phyloP scores from a whole-genome alignment of 2,329 filamentous ascomycete genomes.

The Catunica adiposa region DNA sequence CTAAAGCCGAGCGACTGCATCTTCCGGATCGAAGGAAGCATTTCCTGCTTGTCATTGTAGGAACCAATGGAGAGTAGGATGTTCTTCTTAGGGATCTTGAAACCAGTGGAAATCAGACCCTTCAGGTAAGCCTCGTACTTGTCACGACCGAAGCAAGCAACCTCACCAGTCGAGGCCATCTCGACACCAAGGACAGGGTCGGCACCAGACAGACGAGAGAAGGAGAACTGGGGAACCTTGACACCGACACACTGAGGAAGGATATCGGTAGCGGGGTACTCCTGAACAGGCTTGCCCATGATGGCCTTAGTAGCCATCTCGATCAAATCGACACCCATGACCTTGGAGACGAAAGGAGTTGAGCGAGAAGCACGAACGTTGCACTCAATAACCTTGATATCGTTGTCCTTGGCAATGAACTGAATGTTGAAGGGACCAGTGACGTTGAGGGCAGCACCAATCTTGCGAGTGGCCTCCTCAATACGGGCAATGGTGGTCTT shows the following conservation, averaged over 20 bases:
- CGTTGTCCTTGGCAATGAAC: constrained; percentile 98
- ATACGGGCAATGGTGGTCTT: constrained; percentile 78
- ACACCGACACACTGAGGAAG: constrained; percentile 77
- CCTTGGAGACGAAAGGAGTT: constrained; percentile 96
- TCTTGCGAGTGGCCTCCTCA: constrained; percentile 88
- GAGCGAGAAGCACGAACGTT: constrained; percentile 93
- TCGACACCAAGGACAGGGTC: constrained; percentile 95
- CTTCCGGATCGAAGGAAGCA: constrained; percentile 83
- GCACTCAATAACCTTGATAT: constrained; percentile 99
- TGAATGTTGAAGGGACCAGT: constrained; percentile 98
- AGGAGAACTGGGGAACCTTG: constrained; percentile 98
- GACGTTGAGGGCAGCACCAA: constrained; percentile 82
- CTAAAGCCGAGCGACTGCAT: constrained; percentile 86
- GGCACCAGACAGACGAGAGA: constrained; percentile 88
- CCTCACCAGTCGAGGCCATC: constrained; percentile 97
- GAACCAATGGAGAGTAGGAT: constrained; percentile 89
- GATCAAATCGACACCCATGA: constrained; percentile 93
- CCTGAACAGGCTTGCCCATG: constrained; percentile 63
- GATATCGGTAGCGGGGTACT: constrained; percentile 65
- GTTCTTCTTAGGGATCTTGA: constrained; percentile 90
- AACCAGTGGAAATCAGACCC: constrained; percentile 85
- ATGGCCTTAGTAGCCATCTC: constrained; percentile 98
- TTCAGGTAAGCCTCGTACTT: constrained; percentile 98
- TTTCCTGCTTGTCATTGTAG: constrained; percentile 95
- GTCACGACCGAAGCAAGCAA: constrained; percentile 86